Percentiles rank a stretch among this genome's conserved stretches.
These are phyloP conservation scores for Cornus kousa DNA, from an alignment of 148 eudicot species.

Conservation along the genomic window DNA sequence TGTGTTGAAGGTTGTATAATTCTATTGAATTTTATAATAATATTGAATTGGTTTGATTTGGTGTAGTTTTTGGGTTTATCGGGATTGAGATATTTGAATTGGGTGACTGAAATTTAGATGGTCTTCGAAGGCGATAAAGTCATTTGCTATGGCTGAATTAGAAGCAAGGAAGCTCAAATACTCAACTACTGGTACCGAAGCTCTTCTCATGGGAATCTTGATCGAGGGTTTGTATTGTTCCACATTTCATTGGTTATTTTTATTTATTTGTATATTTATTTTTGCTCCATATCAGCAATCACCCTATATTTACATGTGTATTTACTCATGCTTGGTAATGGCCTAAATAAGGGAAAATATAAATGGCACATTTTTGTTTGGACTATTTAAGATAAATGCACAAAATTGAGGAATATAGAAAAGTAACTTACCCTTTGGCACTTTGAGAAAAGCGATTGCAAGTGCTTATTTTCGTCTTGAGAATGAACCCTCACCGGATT, in stretches of 20 bases:
- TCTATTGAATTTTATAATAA: not conserved
- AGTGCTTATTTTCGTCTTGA: not conserved
- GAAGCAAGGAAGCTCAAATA: conserved; percentile 75
- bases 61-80: conserved; percentile 4
- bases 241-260: not conserved
- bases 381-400: not conserved
- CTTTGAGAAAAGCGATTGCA: not conserved
- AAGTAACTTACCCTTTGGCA: not conserved
- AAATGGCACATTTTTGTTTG: not conserved
- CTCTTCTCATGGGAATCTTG: conserved; percentile 71
- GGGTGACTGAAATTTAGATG: conserved; percentile 54
- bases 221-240: conserved; percentile 54
- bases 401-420: not conserved
- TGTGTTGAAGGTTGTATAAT: not conserved
- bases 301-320: not conserved
- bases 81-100: conserved; percentile 30
- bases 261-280: too few species aligned
- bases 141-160: conserved; percentile 74
- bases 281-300: not conserved
- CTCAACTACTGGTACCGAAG: conserved; percentile 65
- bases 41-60: conserved; percentile 8
- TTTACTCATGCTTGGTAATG: not conserved
- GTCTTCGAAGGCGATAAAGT: conserved; percentile 69
- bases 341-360: not conserved
- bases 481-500: not conserved